These are phyloP conservation scores for Calocybe cyanea DNA, from an alignment of 768 basidiomycete genomes.

Conservation along the genomic window DNA sequence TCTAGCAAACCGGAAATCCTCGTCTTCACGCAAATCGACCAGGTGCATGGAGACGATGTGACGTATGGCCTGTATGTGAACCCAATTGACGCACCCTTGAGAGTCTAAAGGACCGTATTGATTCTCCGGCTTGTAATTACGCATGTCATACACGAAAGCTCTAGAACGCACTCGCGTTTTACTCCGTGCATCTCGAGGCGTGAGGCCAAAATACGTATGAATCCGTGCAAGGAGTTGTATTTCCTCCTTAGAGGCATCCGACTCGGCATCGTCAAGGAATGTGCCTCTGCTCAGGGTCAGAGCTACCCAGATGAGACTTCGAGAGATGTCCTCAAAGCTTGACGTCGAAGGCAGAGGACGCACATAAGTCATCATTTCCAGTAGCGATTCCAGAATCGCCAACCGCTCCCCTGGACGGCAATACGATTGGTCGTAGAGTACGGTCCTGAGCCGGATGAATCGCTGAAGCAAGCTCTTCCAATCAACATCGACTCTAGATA, in stretches of 20 bases:
- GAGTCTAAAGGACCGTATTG: constrained; percentile 54
- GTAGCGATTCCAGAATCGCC: constrained; percentile 41
- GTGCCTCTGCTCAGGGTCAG: constrained; percentile 36
- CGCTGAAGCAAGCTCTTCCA: constrained; percentile 56
- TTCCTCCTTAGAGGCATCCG: constrained; percentile 30
- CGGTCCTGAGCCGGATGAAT: constrained; percentile 49
- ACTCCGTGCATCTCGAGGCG: constrained; percentile 34
- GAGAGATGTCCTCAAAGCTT: constrained; percentile 31
- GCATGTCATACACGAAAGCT: constrained; percentile 59
- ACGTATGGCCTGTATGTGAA: constrained; percentile 51
- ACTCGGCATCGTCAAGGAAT: constrained; percentile 37
- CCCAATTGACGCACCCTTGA: constrained; percentile 56
- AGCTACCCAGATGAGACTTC: constrained; percentile 50
- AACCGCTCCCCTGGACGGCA: constrained; percentile 42
- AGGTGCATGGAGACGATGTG: constrained; percentile 55
- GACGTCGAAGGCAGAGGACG: constrained; percentile 29
- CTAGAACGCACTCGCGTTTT: constrained; percentile 37
- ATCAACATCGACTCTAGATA: constrained; percentile 30
- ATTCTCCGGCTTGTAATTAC: constrained; percentile 47
- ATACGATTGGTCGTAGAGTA: constrained; percentile 31
- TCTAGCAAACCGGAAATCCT: constrained; percentile 29
- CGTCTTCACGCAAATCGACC: constrained; percentile 33
- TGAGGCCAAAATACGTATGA: constrained; percentile 57
- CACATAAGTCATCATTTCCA: constrained; percentile 43
- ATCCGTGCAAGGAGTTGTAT: constrained; percentile 45